Conservation (phyloP, 2,329 filamentous ascomycete genomes). For the Colletotrichum gloeosporioides region DNA sequence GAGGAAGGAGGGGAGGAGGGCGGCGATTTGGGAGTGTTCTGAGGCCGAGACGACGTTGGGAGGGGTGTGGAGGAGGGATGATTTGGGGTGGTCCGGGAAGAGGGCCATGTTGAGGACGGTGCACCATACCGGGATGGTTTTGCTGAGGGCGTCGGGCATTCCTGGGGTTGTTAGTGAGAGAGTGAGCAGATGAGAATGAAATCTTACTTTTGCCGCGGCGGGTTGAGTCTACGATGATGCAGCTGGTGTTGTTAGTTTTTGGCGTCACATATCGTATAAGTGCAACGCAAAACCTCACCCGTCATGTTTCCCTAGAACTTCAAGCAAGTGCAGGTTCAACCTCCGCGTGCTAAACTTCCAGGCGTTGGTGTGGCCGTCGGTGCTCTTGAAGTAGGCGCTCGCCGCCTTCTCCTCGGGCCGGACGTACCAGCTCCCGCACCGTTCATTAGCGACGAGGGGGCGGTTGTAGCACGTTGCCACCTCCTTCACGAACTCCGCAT, state of each 20-base stretch:
- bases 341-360: slow-evolving; percentile 90
- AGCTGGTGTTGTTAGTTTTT: slow-evolving; percentile 45
- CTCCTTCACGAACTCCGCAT: slow-evolving; percentile 74
- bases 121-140: slow-evolving; percentile 94
- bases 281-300: slow-evolving; percentile 57
- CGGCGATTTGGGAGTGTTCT: slow-evolving; percentile 80
- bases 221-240: slow-evolving; percentile 92
- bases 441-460: slow-evolving; percentile 88
- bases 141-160: slow-evolving; percentile 94
- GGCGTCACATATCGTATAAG: background rate
- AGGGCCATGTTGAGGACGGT: slow-evolving; percentile 81
- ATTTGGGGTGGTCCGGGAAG: slow-evolving; percentile 63
- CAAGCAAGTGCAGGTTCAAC: slow-evolving; percentile 82
- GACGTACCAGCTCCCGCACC: slow-evolving; percentile 97
- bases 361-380: slow-evolving; percentile 88
- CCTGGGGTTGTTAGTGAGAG: slow-evolving; percentile 45
- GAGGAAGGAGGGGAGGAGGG: slow-evolving; percentile 62
- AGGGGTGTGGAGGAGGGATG: slow-evolving; percentile 66
- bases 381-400: slow-evolving; percentile 96
- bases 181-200: background rate
- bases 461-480: slow-evolving; percentile 63
- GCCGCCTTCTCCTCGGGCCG: slow-evolving; percentile 66
- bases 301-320: slow-evolving; percentile 67
- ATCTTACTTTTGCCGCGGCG: slow-evolving; percentile 80
- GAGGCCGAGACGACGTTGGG: slow-evolving; percentile 74